Conservation (phyloP, 805 yeast species). For the Aciculoconidium aculeatum region DNA sequence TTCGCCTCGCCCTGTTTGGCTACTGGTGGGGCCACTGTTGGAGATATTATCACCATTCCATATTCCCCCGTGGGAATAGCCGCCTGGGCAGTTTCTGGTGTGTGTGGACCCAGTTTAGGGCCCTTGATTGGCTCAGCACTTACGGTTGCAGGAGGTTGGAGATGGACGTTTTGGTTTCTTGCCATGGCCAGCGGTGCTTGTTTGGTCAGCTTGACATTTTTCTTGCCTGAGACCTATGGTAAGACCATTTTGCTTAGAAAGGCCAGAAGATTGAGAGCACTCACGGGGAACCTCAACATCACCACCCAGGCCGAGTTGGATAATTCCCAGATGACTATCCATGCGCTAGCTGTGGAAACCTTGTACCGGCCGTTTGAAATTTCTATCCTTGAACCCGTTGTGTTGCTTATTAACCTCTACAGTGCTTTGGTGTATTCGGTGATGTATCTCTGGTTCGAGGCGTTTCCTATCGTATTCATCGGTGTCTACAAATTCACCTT, state of each 20-base stretch:
- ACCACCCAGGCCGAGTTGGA: slow-evolving; percentile 28
- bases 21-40: slow-evolving; percentile 53
- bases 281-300: slow-evolving; percentile 43
- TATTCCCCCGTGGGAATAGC: slow-evolving; percentile 42
- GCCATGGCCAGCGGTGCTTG: slow-evolving; percentile 34
- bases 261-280: slow-evolving; percentile 41
- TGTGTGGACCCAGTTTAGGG: slow-evolving; percentile 51
- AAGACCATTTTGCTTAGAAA: slow-evolving; percentile 41
- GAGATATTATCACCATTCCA: slow-evolving; percentile 42
- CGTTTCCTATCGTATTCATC: slow-evolving; percentile 51
- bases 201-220: slow-evolving; percentile 25
- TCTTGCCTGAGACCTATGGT: slow-evolving; percentile 44
- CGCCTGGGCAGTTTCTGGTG: slow-evolving; percentile 48
- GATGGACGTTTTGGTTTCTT: slow-evolving; percentile 51
- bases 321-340: slow-evolving; percentile 15
- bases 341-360: slow-evolving; percentile 20
- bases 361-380: slow-evolving; percentile 47
- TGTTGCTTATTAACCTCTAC: slow-evolving; percentile 47
- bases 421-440: slow-evolving; percentile 48
- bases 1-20: slow-evolving; percentile 50
- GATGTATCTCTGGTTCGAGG: slow-evolving; percentile 53
- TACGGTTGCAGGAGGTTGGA: slow-evolving; percentile 39
- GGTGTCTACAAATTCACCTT: slow-evolving; percentile 41
- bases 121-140: slow-evolving; percentile 53
- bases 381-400: slow-evolving; percentile 47